Evolutionary conservation across 73 alveolate species (phyloP).

Genomic region (Uronychia setigera): DNA sequence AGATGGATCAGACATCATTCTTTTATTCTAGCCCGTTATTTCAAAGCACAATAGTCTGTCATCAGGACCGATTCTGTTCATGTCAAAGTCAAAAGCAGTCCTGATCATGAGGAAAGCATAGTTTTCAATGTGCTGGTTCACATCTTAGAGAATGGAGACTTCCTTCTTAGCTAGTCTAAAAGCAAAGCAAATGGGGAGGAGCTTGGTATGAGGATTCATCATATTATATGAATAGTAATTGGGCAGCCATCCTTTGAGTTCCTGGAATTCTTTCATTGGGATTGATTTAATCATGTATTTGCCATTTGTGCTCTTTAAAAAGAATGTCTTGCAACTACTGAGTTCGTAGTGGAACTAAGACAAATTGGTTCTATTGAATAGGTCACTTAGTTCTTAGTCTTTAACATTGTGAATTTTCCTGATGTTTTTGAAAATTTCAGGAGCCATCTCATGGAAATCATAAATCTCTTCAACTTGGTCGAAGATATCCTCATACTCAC

Average conservation of each 20-base stretch:
- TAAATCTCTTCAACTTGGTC: neutral
- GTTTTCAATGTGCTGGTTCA: neutral
- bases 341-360: neutral
- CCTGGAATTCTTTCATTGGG: neutral
- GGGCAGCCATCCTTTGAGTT: neutral
- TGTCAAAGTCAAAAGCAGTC: neutral
- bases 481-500: neutral
- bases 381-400: neutral
- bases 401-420: neutral
- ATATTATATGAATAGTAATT: neutral
- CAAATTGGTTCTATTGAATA: neutral
- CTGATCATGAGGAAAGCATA: neutral
- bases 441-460: neutral
- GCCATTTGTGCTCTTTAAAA: neutral
- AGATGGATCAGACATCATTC: neutral
- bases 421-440: neutral
- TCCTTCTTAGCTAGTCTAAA: neutral
- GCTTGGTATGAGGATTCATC: neutral
- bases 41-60: neutral
- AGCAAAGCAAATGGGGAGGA: neutral
- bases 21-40: neutral
- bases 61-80: neutral
- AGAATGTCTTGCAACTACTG: neutral
- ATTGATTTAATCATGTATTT: neutral
- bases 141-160: neutral